phyloP scores from a whole-genome alignment of 75 land plant species.

The Selaginella tamariscina region DNA sequence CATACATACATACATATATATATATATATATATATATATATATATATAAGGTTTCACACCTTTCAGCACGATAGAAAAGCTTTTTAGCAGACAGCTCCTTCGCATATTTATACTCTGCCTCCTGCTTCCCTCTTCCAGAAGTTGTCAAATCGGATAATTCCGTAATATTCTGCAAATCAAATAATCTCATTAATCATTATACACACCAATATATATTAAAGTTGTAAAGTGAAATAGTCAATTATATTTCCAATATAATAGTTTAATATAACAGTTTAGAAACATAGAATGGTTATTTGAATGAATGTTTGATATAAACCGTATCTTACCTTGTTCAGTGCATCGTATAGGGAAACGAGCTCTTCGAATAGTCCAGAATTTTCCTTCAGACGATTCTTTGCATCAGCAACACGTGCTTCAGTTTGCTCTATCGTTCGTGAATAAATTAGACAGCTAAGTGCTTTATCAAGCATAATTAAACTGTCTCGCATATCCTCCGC shows the following conservation, averaged over 20 bases:
- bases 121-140: conserved; percentile 66
- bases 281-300: too few relatives aligned
- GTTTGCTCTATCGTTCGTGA: conserved; percentile 82
- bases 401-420: conserved; percentile 47
- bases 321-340: conserved; percentile 67
- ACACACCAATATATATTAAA: too few relatives aligned
- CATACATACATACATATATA: not conserved
- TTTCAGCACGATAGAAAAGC: conserved; percentile 57
- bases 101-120: conserved; percentile 56
- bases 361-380: conserved; percentile 78
- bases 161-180: conserved; percentile 48
- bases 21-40: not conserved
- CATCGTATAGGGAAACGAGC: conserved; percentile 84
- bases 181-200: not conserved
- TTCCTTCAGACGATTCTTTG: conserved; percentile 48
- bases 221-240: too few relatives aligned
- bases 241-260: too few relatives aligned
- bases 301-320: too few relatives aligned
- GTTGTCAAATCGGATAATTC: conserved; percentile 80
- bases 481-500: conserved; percentile 77
- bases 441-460: conserved; percentile 70
- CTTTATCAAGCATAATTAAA: conserved; percentile 77
- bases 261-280: too few relatives aligned
- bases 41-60: conserved; percentile 29
- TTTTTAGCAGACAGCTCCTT: conserved; percentile 50